A percentile compares a stretch with the other conserved stretches of the same genome.
Evolutionary conservation across 2,329 filamentous ascomycete genomes (phyloP).

Genomic region (Fusarium agapanthi): DNA sequence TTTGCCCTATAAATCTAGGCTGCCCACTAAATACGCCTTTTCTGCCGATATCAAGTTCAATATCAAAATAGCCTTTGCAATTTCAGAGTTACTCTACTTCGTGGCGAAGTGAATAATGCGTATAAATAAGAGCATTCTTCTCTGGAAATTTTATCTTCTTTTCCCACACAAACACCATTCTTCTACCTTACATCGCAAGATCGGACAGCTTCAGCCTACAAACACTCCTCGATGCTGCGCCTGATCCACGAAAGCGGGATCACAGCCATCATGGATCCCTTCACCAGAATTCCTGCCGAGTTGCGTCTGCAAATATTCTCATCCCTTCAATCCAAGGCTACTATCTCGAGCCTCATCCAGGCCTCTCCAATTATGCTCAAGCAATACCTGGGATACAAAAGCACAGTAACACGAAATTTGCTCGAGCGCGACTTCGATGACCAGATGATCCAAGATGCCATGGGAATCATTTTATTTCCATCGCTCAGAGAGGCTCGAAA

Average conservation of each 20-base stretch:
- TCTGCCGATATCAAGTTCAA: background rate
- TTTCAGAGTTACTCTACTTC: background rate
- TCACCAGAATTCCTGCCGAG: slow-evolving; percentile 5
- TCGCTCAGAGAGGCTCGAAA: background rate
- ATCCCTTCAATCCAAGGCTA: background rate
- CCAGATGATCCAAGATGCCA: slow-evolving; percentile 22
- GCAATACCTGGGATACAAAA: background rate
- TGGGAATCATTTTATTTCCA: background rate
- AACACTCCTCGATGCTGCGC: background rate
- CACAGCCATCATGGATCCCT: slow-evolving; percentile 1
- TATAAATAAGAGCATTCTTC: background rate
- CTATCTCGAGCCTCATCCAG: background rate
- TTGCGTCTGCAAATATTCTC: background rate
- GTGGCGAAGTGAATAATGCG: background rate
- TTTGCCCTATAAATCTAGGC: background rate
- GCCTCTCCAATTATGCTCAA: slow-evolving; percentile 16
- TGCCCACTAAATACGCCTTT: background rate
- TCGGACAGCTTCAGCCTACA: background rate
- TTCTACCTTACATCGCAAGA: background rate
- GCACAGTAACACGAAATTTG: background rate
- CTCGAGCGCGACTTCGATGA: background rate
- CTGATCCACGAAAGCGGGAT: background rate
- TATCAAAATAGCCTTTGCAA: background rate
- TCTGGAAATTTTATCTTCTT: no score
- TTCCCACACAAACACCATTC: background rate